Base-by-base conservation (phyloP, 192 early-diverging fungal species). In the Entomortierella beljakovae region DNA sequence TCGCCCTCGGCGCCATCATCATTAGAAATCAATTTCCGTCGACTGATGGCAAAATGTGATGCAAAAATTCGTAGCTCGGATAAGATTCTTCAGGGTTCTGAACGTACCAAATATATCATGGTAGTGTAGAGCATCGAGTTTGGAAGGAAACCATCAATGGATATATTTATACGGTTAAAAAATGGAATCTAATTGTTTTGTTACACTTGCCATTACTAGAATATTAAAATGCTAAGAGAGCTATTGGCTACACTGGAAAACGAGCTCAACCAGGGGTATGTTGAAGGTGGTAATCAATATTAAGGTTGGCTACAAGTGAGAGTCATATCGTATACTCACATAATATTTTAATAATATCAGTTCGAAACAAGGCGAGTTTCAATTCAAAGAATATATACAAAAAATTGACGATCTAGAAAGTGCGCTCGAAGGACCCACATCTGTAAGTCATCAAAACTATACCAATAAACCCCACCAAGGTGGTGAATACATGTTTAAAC, bases 21-120 rank as follows among this genome's bases (percentile, higher is more conserved):
- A 11, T 33, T 65, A 13, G 75, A 79, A 28, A 51, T 79, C 31
- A 79, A 79, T 32, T 48, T 79, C 20, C 42, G 61, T 1, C 75
- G 75, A 22, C 61, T 79, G 32, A 64, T 79, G 61, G 68, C 58
- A 6, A 79, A 79, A 34, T 70, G 75, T 23, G 61, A 70, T 29
- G 61, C 50, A 35, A 79, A 54, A 51, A 57, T 53, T 23, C 43
- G 63, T 5, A 50, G 61, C 3, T 57, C 75, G 6, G 75, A 79
- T 40, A 57, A 46, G 20, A 64, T 65, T 28, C 75, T 79, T 56
- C 75, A 79, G 38, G 75, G 75, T 1, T 28, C 61, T n/a, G 75
- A 79, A 6, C 50, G 54, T 16, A 58, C 61, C 9, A 79, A 61
- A 46, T 69, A 59, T 20, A 33, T 53, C 13, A 43, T 22, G 57